Percentiles rank a stretch among this genome's conserved stretches.
phyloP scores from a whole-genome alignment of 1,139 yeast species.

The Hemisphaericaspora subhashii region DNA sequence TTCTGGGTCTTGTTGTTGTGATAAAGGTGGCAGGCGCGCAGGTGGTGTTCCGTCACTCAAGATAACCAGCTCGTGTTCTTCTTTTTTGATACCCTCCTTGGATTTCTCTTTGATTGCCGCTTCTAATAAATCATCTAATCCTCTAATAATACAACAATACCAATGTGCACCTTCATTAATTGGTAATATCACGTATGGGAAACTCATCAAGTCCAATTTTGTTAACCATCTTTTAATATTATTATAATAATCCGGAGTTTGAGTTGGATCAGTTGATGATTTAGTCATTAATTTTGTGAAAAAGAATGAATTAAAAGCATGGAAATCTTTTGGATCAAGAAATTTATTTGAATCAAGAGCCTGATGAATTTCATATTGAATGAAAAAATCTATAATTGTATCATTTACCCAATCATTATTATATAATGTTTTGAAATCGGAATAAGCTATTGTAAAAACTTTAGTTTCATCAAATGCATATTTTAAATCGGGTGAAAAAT shows the following conservation, averaged over 20 bases:
- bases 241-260: constrained; percentile 45
- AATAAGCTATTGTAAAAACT: constrained; percentile 50
- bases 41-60: no score
- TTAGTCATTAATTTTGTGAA: constrained; percentile 56
- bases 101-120: constrained; percentile 10
- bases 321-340: constrained; percentile 35
- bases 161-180: constrained; percentile 83
- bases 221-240: constrained; percentile 81
- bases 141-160: constrained; percentile 75
- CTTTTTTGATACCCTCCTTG: background rate
- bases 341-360: constrained; percentile 24
- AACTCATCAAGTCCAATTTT: constrained; percentile 63
- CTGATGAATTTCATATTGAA: constrained; percentile 54
- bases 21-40: no score
- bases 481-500: constrained; percentile 53
- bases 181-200: constrained; percentile 71
- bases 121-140: constrained; percentile 35
- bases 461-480: constrained; percentile 50
- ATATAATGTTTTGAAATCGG: constrained; percentile 68
- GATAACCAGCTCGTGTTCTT: no score
- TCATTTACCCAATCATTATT: constrained; percentile 79
- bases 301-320: constrained; percentile 83
- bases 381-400: constrained; percentile 68
- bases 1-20: no score
- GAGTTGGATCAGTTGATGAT: constrained; percentile 7